Conservation (phyloP, 768 basidiomycete genomes). For the Tephrocybe sp. region DNA sequence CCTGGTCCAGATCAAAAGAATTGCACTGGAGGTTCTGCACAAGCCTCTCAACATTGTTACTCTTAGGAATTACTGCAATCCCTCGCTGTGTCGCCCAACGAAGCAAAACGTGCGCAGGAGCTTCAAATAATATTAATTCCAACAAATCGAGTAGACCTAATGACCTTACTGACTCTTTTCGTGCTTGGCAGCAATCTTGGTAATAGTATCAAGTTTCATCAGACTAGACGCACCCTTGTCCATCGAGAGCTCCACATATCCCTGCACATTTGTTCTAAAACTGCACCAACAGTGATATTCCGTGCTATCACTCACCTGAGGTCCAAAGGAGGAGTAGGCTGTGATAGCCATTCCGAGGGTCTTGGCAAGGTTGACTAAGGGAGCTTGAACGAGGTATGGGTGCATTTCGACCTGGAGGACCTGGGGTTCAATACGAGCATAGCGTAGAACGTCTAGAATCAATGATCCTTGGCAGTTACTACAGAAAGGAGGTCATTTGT, state of each 20-base stretch:
- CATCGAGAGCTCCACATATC: slow-evolving; percentile 65
- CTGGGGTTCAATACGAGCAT: slow-evolving; percentile 71
- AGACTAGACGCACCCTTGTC: slow-evolving; percentile 51
- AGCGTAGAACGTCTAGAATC: slow-evolving; percentile 73
- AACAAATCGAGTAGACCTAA: neutral
- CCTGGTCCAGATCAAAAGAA: slow-evolving; percentile 48
- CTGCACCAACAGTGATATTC: neutral
- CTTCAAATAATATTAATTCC: slow-evolving; percentile 25
- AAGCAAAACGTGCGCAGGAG: slow-evolving; percentile 68
- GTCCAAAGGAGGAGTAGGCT: slow-evolving; percentile 57
- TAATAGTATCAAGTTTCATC: slow-evolving; percentile 45
- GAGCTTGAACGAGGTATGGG: slow-evolving; percentile 64
- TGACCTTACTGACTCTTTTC: slow-evolving; percentile 43
- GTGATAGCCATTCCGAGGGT: slow-evolving; percentile 58
- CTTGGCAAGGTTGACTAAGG: slow-evolving; percentile 53
- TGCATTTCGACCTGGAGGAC: slow-evolving; percentile 72
- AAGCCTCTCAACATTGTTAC: slow-evolving; percentile 44
- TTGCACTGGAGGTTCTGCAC: slow-evolving; percentile 44
- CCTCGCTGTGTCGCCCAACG: slow-evolving; percentile 79
- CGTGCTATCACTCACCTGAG: slow-evolving; percentile 21
- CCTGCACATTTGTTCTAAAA: slow-evolving; percentile 19
- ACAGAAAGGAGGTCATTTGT: slow-evolving; percentile 2
- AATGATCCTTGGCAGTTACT: slow-evolving; percentile 76
- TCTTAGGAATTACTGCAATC: slow-evolving; percentile 77
- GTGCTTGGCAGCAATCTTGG: slow-evolving; percentile 43